A percentile compares a stretch with the other conserved stretches of the same genome.
Evolutionary conservation across 1,284 basidiomycete species (phyloP).

Genomic region (Albatrellus sp.): DNA sequence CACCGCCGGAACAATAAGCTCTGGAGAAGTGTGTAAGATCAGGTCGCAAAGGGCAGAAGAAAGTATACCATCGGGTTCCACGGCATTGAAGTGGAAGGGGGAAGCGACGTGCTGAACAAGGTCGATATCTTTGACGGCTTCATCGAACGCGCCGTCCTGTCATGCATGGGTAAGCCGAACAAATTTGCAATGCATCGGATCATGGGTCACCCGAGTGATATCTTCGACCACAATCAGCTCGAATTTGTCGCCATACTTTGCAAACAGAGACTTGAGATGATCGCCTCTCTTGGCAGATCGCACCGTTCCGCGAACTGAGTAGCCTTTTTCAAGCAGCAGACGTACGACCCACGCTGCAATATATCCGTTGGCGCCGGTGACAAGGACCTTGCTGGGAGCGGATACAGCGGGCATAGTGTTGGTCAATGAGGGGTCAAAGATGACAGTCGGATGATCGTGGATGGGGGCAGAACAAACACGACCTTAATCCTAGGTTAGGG

Average conservation of each 20-base stretch:
- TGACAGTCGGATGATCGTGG: too few relatives aligned
- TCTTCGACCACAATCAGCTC: conserved; percentile 42
- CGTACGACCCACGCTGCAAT: conserved; percentile 28
- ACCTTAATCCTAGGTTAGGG: too few relatives aligned
- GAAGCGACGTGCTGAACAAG: conserved; percentile 49
- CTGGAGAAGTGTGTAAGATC: conserved; percentile 13
- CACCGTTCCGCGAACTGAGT: conserved; percentile 44
- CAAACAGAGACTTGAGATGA: conserved; percentile 36
- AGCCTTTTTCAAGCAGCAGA: conserved; percentile 27
- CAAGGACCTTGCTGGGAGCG: conserved; percentile 20
- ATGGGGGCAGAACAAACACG: too few relatives aligned
- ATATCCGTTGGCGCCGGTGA: conserved; percentile 31
- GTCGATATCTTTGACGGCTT: conserved; percentile 54
- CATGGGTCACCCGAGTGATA: conserved; percentile 32
- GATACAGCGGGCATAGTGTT: conserved; percentile 17
- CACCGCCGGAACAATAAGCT: conserved; percentile 51
- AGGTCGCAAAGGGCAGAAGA: not conserved
- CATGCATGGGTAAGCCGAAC: not conserved
- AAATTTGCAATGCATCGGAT: not conserved
- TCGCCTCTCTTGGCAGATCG: conserved; percentile 37
- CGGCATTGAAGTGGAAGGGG: conserved; percentile 26
- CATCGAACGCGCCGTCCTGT: conserved; percentile 59
- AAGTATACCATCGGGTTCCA: conserved; percentile 25
- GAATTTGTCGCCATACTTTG: conserved; percentile 30
- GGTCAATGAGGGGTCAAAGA: too few relatives aligned